Evolutionary conservation across 78 protist species (phyloP).

Genomic region (Protostelium mycophagum): DNA sequence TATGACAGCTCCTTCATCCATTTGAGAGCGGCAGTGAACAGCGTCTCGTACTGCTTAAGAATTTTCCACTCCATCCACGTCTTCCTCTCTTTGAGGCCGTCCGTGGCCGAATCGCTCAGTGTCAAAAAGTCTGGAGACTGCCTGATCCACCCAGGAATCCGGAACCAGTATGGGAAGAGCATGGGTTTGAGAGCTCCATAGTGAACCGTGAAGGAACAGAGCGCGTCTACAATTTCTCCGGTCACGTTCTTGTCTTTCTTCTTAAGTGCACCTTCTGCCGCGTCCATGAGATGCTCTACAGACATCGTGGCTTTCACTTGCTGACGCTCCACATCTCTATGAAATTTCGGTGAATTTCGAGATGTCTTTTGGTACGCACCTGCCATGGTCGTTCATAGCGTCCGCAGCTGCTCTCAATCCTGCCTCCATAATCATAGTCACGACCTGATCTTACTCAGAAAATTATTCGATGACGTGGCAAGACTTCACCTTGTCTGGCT

Average conservation of each 20-base stretch:
- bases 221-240: constrained; percentile 6
- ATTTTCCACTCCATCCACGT: constrained; percentile 16
- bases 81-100: not conserved
- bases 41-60: constrained; percentile 5
- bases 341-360: not conserved
- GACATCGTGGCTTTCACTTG: constrained; percentile 6
- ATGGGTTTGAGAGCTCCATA: not conserved
- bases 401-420: not conserved
- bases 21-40: not conserved
- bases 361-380: not conserved
- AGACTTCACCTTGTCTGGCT: constrained; percentile 1
- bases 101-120: not conserved
- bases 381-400: not conserved
- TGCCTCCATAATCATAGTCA: constrained; percentile 2
- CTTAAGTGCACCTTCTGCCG: not conserved
- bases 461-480: too few relatives aligned
- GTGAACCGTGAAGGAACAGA: not conserved
- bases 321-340: not conserved
- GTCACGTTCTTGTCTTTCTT: constrained; percentile 14
- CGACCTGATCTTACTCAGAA: too few relatives aligned
- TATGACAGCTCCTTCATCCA: constrained; percentile 11
- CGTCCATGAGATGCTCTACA: constrained; percentile 15
- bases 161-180: not conserved
- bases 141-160: not conserved
- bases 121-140: constrained; percentile 17